phyloP scores from a whole-genome alignment of 345 rosid species.

The Hypericum androsaemum region DNA sequence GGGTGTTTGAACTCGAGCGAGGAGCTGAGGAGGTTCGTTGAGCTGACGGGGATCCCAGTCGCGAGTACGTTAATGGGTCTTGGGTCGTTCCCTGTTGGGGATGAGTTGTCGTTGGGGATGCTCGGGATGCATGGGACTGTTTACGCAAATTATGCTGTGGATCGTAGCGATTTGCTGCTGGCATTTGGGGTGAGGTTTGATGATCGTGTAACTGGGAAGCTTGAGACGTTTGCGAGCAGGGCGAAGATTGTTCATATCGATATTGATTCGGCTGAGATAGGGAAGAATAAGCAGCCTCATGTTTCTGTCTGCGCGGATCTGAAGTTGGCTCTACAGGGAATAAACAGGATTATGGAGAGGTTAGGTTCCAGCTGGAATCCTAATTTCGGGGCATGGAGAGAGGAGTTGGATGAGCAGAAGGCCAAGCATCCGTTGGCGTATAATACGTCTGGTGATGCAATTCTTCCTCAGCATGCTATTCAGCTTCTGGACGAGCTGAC shows the following conservation, averaged over 20 bases:
- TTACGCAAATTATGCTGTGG: not conserved
- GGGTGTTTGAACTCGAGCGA: constrained; percentile 3
- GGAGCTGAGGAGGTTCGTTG: not conserved
- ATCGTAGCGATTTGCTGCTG: not conserved
- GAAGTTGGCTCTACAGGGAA: not conserved
- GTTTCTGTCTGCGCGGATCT: not conserved
- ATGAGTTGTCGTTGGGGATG: not conserved
- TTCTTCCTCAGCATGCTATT: constrained; percentile 1
- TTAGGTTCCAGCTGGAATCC: not conserved
- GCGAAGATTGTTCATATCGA: constrained; percentile 3
- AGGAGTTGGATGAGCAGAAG: not conserved
- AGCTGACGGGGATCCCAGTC: not conserved
- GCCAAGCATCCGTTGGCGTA: not conserved
- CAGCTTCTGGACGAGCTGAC: not conserved
- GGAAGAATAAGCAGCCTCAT: constrained; percentile 4
- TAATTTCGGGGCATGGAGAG: not conserved
- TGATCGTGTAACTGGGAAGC: not conserved
- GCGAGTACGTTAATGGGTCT: constrained; percentile 2
- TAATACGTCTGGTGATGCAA: not conserved
- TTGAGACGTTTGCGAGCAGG: not conserved
- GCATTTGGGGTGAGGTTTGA: not conserved
- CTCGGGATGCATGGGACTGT: constrained; percentile 5
- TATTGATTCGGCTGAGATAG: constrained; percentile 1
- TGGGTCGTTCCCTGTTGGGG: not conserved
- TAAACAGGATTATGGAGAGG: not conserved